Percentiles rank a stretch among this genome's conserved stretches.
Conservation (phyloP, 768 basidiomycete species). For the Lyophyllum decastes region DNA sequence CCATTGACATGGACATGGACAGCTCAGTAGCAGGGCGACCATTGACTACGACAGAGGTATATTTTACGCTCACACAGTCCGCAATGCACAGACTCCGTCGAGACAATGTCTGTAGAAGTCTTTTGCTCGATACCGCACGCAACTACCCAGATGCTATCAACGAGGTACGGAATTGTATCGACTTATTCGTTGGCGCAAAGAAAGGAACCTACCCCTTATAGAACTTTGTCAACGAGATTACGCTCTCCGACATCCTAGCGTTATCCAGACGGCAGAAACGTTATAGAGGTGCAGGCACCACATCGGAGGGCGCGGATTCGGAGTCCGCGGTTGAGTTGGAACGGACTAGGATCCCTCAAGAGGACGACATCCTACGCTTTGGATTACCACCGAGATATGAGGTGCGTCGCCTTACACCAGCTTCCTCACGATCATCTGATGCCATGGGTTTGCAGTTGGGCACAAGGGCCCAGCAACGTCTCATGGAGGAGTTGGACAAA, state of each 20-base stretch:
- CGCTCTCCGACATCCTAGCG: slow-evolving; percentile 1
- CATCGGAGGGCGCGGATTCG: not conserved
- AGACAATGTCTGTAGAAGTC: not conserved
- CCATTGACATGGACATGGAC: not conserved
- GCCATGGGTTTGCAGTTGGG: slow-evolving; percentile 4
- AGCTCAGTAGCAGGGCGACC: not conserved
- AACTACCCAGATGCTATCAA: slow-evolving; percentile 1
- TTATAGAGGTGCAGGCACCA: not conserved
- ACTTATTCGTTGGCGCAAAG: not conserved
- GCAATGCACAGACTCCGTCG: not conserved
- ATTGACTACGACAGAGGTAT: not conserved
- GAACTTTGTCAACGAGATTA: slow-evolving; percentile 9
- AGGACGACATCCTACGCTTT: slow-evolving; percentile 17
- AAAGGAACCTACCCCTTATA: not conserved
- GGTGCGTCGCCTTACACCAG: slow-evolving; percentile 1
- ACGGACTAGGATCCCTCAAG: slow-evolving; percentile 1
- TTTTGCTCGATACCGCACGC: slow-evolving; percentile 9
- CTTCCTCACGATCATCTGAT: not conserved
- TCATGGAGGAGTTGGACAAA: slow-evolving; percentile 22
- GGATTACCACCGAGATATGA: slow-evolving; percentile 7
- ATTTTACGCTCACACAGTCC: not conserved
- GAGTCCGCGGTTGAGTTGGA: not conserved
- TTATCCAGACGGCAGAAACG: not conserved
- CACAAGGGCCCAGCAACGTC: slow-evolving; percentile 11
- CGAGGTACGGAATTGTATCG: slow-evolving; percentile 5